Base-by-base conservation (phyloP, 352 stramenopile species). In the Peronospora farinosa region DNA sequence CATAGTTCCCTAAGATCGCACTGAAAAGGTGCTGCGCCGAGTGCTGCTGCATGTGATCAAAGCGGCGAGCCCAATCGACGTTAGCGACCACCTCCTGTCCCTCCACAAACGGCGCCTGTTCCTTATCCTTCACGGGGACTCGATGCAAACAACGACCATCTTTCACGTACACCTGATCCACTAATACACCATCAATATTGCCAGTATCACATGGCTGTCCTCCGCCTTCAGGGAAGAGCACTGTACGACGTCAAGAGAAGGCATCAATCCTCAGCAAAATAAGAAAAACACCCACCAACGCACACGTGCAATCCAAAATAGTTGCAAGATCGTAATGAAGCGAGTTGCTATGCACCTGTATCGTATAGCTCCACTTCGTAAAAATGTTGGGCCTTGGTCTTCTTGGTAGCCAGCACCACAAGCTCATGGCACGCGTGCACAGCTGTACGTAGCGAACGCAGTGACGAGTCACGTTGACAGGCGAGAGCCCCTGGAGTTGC, bases 11-110 rank as follows among this genome's bases (percentile, higher is more conserved):
- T 30, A 81, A 84, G 25, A 95, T 75, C n/a, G 84, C 84, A 47
- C 75, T 92, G 40, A 95, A 71, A 30, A 96, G 54, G 47, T 96
- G 86, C 61, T 96, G 86, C 31, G 72, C 84, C 47, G 86, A 95
- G 69, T 96, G 86, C 60, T 95, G 84, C 57, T 88, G 79, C 83
- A 95, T 95, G 64, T 95, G 83, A 49, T 95, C 86, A 27, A 85
- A 80, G 46, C 86, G 74, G 10, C 86, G 76, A 30, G 48, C 52
- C 84, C 84, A 94, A 57, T 95, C 72, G 16, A 96, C 71, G 0
- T 7, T 57, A 27, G 76, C 72, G 25, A 68, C 42, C 12, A 95
- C 77, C 15, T 69, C 55, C 23, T 84, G 63, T 3, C 69, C 79
- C 13, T 69, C 56, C 21, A 58, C 35, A 17, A 91, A 74, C 12